Conservation (phyloP, 345 rosid genomes). For the Gossypium herbaceum region DNA sequence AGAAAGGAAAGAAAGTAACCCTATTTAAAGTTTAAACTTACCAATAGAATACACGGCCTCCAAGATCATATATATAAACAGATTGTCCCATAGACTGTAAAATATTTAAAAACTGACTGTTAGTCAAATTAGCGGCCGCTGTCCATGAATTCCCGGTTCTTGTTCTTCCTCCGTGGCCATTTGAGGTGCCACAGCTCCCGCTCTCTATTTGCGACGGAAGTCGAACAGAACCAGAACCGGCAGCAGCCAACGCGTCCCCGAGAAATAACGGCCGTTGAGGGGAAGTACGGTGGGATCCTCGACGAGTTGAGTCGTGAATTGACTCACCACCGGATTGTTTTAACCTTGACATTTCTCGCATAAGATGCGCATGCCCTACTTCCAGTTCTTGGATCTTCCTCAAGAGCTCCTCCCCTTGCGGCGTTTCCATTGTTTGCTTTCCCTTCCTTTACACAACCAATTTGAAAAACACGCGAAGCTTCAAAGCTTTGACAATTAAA, state of each 20-base stretch:
- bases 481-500: no score
- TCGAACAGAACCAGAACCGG: constrained; percentile 44
- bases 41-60: constrained; percentile 73
- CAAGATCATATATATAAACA: constrained; percentile 68
- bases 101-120: constrained; percentile 75
- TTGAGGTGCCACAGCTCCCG: constrained; percentile 29
- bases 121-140: constrained; percentile 52
- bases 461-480: no score
- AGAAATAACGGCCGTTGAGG: constrained; percentile 45
- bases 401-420: constrained; percentile 67
- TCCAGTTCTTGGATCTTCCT: constrained; percentile 91
- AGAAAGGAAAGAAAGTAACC: not conserved
- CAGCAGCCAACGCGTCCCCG: constrained; percentile 18
- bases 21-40: constrained; percentile 33
- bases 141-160: constrained; percentile 35
- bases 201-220: constrained; percentile 79
- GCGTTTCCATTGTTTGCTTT: constrained; percentile 43
- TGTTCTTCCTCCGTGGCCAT: constrained; percentile 9
- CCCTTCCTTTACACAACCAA: not conserved
- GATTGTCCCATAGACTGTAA: constrained; percentile 93
- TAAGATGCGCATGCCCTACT: constrained; percentile 70
- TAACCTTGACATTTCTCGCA: constrained; percentile 78
- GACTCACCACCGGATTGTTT: constrained; percentile 40
- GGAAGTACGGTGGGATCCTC: constrained; percentile 72
- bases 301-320: constrained; percentile 25